phyloP scores from a whole-genome alignment of 805 yeast species.

The Pichia nanzhaoensis region DNA sequence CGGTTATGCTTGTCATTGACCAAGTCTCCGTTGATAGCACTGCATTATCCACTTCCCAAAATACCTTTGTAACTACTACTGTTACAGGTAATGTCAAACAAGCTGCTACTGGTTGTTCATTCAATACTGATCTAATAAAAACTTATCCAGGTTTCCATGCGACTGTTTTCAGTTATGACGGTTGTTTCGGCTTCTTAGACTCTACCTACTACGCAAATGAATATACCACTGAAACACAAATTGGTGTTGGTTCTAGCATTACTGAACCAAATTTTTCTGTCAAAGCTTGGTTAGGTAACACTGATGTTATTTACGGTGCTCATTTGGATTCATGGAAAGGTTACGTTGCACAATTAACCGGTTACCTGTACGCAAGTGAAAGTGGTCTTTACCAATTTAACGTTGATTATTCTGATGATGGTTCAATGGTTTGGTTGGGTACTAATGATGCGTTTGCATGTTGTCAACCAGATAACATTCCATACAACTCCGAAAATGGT shows the following conservation, averaged over 20 bases:
- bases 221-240: conserved; percentile 3
- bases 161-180: conserved; percentile 3
- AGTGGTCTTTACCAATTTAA: conserved; percentile 26
- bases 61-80: neutral
- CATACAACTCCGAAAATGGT: conserved; percentile 1
- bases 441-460: conserved; percentile 31
- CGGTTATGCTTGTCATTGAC: conserved; percentile 4
- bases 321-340: conserved; percentile 10
- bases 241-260: conserved; percentile 4
- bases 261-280: conserved; percentile 9
- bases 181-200: conserved; percentile 4
- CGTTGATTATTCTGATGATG: conserved; percentile 26
- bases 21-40: conserved; percentile 1
- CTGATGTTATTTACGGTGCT: conserved; percentile 6
- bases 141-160: conserved; percentile 9
- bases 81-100: conserved; percentile 2
- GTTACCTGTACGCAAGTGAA: conserved; percentile 8
- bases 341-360: conserved; percentile 10
- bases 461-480: conserved; percentile 19
- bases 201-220: conserved; percentile 6
- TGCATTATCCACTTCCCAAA: neutral
- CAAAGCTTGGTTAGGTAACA: conserved; percentile 3
- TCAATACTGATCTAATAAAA: neutral
- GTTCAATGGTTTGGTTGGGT: conserved; percentile 28
- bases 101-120: conserved; percentile 6